Evolutionary conservation across 257 asterid species (phyloP), one percentile per base, ranked within the genome.

Genomic region (Nicotiana otophora): DNA sequence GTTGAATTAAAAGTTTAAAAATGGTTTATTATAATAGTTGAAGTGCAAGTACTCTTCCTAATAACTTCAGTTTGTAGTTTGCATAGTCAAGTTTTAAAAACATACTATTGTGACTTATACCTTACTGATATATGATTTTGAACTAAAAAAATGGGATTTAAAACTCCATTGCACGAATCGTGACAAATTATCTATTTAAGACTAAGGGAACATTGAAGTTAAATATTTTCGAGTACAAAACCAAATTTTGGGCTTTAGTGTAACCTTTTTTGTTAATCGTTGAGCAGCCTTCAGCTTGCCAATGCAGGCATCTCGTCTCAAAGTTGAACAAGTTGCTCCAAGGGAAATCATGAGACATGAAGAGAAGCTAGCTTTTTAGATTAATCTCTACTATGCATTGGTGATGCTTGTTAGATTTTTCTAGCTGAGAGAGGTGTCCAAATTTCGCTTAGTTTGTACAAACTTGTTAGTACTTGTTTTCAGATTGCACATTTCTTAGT

Each of bases 341-440:
- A 85, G 92, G 80, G 95, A 89, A 75, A 76, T 36, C 46, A 36
- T 96, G 86, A 94, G 87, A 87, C 97, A 87, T 28, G 95, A 93
- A 54, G 94, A 96, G 91, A 96, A 93, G 81, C 61, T 96, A 65
- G 97, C 98, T 5, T 96, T 96, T 84, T 96, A 98, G 99, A 94
- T 94, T 78, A 94, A 96, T 82, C 91, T 96, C 74, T 98, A 96
- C 87, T 94, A 94, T 82, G 87, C 98, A 60, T 87, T 96, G 81
- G 98, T 89, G 20, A 94, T 96, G 98, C 99, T 94, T 80, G 98
- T 96, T 93, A 89, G 82, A 23, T 23, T 23, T 23, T 23, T 23
- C 26, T 23, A 23, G 26, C 26, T 23, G 26, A 23, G 26, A 23
- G 26, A 23, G 26, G 26, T 23, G 26, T 23, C 26, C 26, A 23